Base-by-base conservation (phyloP, 306 rosid species). In the Macrotyloma uniflorum region DNA sequence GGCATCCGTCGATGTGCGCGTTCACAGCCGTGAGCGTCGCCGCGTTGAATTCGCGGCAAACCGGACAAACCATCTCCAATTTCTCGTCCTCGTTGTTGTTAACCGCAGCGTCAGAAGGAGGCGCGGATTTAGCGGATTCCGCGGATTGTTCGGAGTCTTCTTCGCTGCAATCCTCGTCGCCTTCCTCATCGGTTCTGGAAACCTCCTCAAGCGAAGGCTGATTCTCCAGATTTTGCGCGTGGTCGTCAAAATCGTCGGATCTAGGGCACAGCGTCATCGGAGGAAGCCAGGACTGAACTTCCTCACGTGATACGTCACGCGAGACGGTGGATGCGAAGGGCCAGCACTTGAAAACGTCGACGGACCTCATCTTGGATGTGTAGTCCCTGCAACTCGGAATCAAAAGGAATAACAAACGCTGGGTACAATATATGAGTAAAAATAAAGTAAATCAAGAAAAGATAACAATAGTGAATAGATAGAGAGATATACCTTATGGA, bases 341-440 rank as follows among this genome's bases (percentile, higher is more conserved):
- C 92, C 93, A 95, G 47, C 97, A 85, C 74, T 86, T 93, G 59
- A 62, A 72, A 59, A 90, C 91, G 80, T 90, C 96, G 33, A 74
- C 35, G 53, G 83, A 83, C 86, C 98, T 90, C 96, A 88, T 89
- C 87, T 88, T 88, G 14, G 88, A 86, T 11, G 97, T 84, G 54
- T 91, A 95, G 67, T 87, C 94, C 74, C 99, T 95, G 83, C 49
- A 81, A 75, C 64, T 33, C 46, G 49, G 58, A 82, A 58, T 62
- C 15, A 6, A 13, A 84, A 50, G 16, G 8, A 8, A 33, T 8
- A 57, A 6, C n/a, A 1, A 71, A 6, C 20, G 40, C 20, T 28
- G 3, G 0, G 8, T 3, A 4, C 22, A 15, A 6, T 2, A 1
- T 19, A 35, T 18, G 1, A 42, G 20, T 40, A 54, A 46, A 70